Percentiles rank a stretch among this genome's conserved stretches.
Evolutionary conservation across 108 stramenopile species (phyloP).

Genomic region (Aurantiochytrium sp.): DNA sequence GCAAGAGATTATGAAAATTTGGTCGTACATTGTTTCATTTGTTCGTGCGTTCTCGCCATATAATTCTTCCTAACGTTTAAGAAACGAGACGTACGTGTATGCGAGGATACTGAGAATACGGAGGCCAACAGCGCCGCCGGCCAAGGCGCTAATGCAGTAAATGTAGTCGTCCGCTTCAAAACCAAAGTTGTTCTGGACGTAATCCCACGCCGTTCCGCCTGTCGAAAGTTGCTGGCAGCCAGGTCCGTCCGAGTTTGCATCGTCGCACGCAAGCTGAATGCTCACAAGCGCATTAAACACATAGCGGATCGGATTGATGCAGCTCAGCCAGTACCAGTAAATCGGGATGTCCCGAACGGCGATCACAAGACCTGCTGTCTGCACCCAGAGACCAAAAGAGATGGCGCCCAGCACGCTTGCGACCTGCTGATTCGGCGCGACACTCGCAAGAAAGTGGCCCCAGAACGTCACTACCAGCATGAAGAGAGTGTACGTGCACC

Average conservation of each 20-base stretch:
- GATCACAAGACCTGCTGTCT: neutral
- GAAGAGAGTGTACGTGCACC: neutral
- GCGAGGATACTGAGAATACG: neutral
- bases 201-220: neutral
- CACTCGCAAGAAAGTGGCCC: neutral
- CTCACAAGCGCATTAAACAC: neutral
- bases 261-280: neutral
- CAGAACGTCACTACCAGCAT: neutral
- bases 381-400: neutral
- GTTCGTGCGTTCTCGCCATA: neutral
- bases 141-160: neutral
- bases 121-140: neutral
- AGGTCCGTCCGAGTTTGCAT: neutral
- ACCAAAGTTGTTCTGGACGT: neutral
- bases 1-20: too few species aligned
- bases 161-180: neutral
- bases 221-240: neutral
- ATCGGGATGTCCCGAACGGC: neutral
- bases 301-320: constrained; percentile 1
- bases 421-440: constrained; percentile 4
- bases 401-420: neutral
- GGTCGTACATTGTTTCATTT: too few species aligned
- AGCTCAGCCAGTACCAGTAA: neutral
- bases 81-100: neutral
- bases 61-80: neutral